Base-by-base conservation (phyloP, 441 rosid species). In the Brassica hybrid region DNA sequence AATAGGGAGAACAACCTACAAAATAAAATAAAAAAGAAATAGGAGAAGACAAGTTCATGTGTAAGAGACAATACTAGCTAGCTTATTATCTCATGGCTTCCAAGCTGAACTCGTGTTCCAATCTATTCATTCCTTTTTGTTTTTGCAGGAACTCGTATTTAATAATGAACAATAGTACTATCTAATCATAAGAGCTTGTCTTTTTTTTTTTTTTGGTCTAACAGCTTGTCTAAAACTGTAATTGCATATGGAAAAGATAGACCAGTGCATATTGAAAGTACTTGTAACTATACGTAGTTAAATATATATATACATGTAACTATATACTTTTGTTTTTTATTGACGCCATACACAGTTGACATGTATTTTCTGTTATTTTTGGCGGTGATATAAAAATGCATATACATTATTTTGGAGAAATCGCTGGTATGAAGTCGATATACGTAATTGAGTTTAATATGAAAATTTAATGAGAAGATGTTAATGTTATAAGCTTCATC, bases 41-140 rank as follows among this genome's bases (percentile, higher is more conserved):
- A 48, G 56, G 7, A 64, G 59, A 41, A 74, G 82, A 74, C 72
- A 79, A 69, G 82, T 79, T 69, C 82, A 74, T 69, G 79, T 79
- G 75, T 64, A 11, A 43, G 68, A 67, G 71, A 57, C 68, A 74
- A 41, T 64, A 34, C 64, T 69, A 19, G 75, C 56, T 79, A n/a
- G n/a, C n/a, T 74, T 34, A 17, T n/a, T 17, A 7, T 68, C 71
- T 68, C 58, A 79, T 79, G 82, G 78, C 32, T 52, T 63, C 60
- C 41, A 79, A 77, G 45, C 73, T 73, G 59, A 79, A 79, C 43
- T 78, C 69, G 81, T 72, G 77, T 67, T 73, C 65, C 71, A 57
- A 6, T 16, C 58, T 16, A 54, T 54, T 7, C 58, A 16, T 54
- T 43, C 14, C 52, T 13, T 43, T 72, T 43, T 14, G 7, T 50